A percentile compares a stretch with the other conserved stretches of the same genome.
Conservation (phyloP, 2,329 filamentous ascomycete genomes). For the Coleophoma eucalyptorum region DNA sequence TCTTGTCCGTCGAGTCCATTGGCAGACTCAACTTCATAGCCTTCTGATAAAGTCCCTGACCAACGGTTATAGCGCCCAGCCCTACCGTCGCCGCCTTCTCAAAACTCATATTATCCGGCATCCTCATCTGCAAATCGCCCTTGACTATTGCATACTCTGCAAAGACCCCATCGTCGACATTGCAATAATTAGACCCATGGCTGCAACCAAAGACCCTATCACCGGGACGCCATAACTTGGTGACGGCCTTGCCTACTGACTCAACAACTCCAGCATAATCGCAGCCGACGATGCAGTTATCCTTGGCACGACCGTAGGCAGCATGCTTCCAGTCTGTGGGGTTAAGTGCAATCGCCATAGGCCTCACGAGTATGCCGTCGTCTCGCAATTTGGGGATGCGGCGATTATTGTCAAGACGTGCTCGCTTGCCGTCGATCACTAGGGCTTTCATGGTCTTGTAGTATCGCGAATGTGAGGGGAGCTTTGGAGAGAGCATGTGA, state of each 20-base stretch:
- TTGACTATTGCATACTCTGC: conserved; percentile 49
- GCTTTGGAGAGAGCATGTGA: no score
- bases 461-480: no score
- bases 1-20: conserved; percentile 17
- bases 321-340: conserved; percentile 14
- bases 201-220: conserved; percentile 38
- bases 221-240: conserved; percentile 34
- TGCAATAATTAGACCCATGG: conserved; percentile 29
- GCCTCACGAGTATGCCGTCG: conserved; percentile 9
- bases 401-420: neutral
- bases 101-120: neutral
- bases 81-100: conserved; percentile 21
- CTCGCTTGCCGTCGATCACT: conserved; percentile 1
- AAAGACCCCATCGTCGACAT: conserved; percentile 47
- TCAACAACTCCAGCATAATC: conserved; percentile 42
- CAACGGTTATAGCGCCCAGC: conserved; percentile 23
- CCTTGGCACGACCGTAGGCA: conserved; percentile 10
- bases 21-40: conserved; percentile 19
- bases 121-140: neutral
- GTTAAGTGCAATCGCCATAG: conserved; percentile 9
- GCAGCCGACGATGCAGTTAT: conserved; percentile 39
- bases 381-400: conserved; percentile 6
- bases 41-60: conserved; percentile 29
- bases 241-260: conserved; percentile 35
- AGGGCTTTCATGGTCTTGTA: neutral